A percentile compares a stretch with the other conserved stretches of the same genome.
These are phyloP conservation scores for Phytopythium litorale DNA, from an alignment of 352 stramenopile genomes.

Conservation along the genomic window DNA sequence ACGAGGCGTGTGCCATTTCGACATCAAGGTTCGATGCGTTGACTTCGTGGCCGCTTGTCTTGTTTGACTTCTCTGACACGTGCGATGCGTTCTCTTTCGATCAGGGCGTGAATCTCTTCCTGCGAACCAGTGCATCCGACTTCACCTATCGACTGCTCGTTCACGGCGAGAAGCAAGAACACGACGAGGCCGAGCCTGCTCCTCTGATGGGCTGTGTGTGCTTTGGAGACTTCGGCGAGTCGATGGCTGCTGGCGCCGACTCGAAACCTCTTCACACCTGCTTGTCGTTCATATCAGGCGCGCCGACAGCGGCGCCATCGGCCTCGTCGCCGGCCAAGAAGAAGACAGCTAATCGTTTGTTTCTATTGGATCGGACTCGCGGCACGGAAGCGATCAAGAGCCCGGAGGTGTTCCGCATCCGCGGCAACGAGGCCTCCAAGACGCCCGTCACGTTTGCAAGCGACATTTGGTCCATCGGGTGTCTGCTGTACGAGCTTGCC, in stretches of 20 bases:
- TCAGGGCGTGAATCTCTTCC: slow-evolving; percentile 63
- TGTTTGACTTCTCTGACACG: background rate
- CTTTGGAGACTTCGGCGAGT: slow-evolving; percentile 73
- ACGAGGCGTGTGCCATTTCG: slow-evolving; percentile 51
- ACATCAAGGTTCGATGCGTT: slow-evolving; percentile 48
- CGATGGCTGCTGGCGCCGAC: slow-evolving; percentile 24
- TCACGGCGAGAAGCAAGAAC: slow-evolving; percentile 17
- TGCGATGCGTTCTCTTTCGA: background rate
- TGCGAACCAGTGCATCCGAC: slow-evolving; percentile 27
- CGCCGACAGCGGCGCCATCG: background rate
- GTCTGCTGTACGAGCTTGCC: slow-evolving; percentile 66
- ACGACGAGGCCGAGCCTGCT: slow-evolving; percentile 9
- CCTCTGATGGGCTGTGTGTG: slow-evolving; percentile 31
- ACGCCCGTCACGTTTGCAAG: slow-evolving; percentile 36
- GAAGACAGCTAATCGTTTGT: slow-evolving; percentile 6
- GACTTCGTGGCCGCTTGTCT: background rate
- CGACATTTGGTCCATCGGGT: slow-evolving; percentile 72
- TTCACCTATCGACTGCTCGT: slow-evolving; percentile 33
- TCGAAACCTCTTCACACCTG: slow-evolving; percentile 10
- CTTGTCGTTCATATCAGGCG: slow-evolving; percentile 12
- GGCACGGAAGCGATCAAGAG: slow-evolving; percentile 79
- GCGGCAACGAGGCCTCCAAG: slow-evolving; percentile 21
- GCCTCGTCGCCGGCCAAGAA: background rate
- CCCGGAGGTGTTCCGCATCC: slow-evolving; percentile 60
- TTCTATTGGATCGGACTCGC: slow-evolving; percentile 34